Percentiles rank a stretch among this genome's conserved stretches.
phyloP scores from a whole-genome alignment of 2,329 filamentous ascomycete species.

The Colletotrichum agaves region DNA sequence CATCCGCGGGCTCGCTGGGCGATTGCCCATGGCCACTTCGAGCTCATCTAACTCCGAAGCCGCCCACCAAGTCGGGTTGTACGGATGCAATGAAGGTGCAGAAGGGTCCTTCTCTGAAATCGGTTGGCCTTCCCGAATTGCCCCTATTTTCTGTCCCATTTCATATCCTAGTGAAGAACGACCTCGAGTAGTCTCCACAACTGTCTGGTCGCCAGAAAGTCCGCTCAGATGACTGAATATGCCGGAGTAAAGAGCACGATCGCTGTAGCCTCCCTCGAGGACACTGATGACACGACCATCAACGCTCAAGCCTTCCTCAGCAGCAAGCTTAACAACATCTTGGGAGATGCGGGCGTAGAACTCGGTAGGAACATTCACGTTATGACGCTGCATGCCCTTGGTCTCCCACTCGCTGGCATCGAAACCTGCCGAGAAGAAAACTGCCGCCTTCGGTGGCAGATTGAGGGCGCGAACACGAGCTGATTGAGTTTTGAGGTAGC shows the following conservation, averaged over 20 bases:
- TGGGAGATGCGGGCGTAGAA: slow-evolving; percentile 93
- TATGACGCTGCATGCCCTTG: slow-evolving; percentile 92
- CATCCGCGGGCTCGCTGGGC: slow-evolving; percentile 62
- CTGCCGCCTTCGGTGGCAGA: slow-evolving; percentile 79
- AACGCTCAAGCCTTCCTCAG: slow-evolving; percentile 80
- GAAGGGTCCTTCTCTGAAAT: slow-evolving; percentile 40
- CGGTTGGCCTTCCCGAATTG: slow-evolving; percentile 49
- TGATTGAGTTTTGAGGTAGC: slow-evolving; percentile 80
- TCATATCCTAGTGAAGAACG: slow-evolving; percentile 64
- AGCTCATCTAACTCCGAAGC: slow-evolving; percentile 73
- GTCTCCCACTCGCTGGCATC: slow-evolving; percentile 97
- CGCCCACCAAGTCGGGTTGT: slow-evolving; percentile 81
- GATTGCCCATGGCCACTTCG: slow-evolving; percentile 68
- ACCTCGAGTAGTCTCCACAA: slow-evolving; percentile 41
- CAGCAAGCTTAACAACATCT: slow-evolving; percentile 84
- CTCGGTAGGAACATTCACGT: slow-evolving; percentile 94
- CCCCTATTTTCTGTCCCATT: slow-evolving; percentile 64
- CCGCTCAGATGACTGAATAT: slow-evolving; percentile 91
- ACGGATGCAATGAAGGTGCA: slow-evolving; percentile 53
- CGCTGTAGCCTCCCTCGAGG: slow-evolving; percentile 94
- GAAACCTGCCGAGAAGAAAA: slow-evolving; percentile 96
- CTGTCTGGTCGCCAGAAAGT: slow-evolving; percentile 68
- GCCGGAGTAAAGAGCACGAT: slow-evolving; percentile 88
- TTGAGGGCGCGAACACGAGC: slow-evolving; percentile 69
- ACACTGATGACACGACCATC: slow-evolving; percentile 92